phyloP scores from a whole-genome alignment of 441 rosid species.

The Brassica hybrid region DNA sequence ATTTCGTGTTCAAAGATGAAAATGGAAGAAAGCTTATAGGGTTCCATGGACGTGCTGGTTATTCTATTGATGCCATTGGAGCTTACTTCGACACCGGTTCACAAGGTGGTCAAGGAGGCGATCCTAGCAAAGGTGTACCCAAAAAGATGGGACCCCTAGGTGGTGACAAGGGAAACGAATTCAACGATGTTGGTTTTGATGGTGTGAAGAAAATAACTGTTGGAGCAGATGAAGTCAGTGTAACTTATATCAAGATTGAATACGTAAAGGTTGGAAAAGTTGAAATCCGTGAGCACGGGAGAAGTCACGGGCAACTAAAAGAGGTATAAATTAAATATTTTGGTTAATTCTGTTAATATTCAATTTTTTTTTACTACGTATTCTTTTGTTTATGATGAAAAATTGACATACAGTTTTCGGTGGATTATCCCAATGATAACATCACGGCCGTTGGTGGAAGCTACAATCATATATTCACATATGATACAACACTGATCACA shows the following conservation, averaged over 20 bases:
- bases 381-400: neutral
- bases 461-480: neutral
- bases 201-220: neutral
- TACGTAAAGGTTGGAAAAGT: neutral
- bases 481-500: constrained; percentile 10
- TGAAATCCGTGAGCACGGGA: constrained; percentile 22
- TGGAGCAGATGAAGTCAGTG: neutral
- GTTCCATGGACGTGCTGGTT: constrained; percentile 1
- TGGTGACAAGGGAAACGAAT: neutral
- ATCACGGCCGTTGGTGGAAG: constrained; percentile 13
- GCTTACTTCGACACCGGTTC: neutral
- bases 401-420: neutral
- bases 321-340: neutral
- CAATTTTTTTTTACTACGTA: neutral
- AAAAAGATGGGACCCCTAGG: neutral
- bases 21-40: constrained; percentile 3
- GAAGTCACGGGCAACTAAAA: neutral
- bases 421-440: neutral
- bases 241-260: constrained; percentile 17
- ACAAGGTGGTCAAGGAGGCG: neutral
- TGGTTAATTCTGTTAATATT: neutral
- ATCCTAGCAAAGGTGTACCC: neutral
- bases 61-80: neutral
- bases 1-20: neutral
- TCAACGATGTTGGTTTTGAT: neutral